Percentiles rank a stretch among this genome's conserved stretches.
These are phyloP conservation scores for Dictyostelium intermedium DNA, from an alignment of 78 protist species.

Conservation along the genomic window DNA sequence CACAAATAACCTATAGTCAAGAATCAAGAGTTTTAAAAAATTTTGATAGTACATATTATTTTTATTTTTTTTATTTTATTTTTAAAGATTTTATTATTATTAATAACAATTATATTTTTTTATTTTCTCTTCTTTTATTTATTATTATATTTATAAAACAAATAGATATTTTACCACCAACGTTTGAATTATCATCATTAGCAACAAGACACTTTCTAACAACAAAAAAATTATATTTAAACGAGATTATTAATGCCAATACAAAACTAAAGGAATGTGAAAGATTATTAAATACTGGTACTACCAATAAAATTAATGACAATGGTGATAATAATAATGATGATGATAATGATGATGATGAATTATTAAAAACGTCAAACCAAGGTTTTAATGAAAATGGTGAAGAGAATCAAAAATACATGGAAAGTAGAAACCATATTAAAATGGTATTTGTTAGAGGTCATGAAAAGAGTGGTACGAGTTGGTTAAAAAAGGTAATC, in stretches of 20 bases:
- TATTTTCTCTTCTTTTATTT: background rate
- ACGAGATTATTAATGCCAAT: conserved; percentile 4
- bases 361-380: background rate
- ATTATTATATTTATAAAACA: background rate
- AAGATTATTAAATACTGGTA: background rate
- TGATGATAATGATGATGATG: background rate
- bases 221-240: conserved; percentile 25
- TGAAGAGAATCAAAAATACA: background rate
- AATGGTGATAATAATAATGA: too few species aligned
- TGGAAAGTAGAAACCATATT: conserved; percentile 32
- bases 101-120: background rate
- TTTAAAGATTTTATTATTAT: background rate
- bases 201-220: conserved; percentile 66
- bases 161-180: conserved; percentile 26
- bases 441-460: conserved; percentile 58
- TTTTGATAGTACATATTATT: conserved; percentile 18
- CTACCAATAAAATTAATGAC: background rate
- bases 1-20: conserved; percentile 39
- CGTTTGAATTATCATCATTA: conserved; percentile 26
- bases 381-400: background rate
- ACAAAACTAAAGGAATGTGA: conserved; percentile 8
- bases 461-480: conserved; percentile 65
- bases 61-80: background rate
- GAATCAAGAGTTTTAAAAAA: conserved; percentile 46
- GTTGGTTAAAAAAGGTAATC: conserved; percentile 61